Evolutionary conservation across 768 basidiomycete genomes (phyloP), one percentile per base, ranked within the genome.

Genomic region (Agrocybe chaxingu): DNA sequence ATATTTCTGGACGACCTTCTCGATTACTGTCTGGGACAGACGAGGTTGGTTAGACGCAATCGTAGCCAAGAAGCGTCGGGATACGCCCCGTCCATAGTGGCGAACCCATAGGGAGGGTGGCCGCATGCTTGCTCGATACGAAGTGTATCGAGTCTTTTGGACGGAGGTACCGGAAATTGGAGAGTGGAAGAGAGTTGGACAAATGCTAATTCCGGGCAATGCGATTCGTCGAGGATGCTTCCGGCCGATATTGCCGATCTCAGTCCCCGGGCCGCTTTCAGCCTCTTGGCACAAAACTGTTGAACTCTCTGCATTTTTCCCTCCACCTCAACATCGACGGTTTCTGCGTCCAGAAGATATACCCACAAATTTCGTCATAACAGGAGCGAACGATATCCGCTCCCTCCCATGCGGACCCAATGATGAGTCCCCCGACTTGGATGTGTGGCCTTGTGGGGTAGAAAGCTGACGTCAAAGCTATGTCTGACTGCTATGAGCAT

Each of bases 1-100:
- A 73, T 98, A 96, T 65, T 87, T 90, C 69, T 98, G 95, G 0
- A 99, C 95, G 55, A 99, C 88, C 74, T 99, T 98, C 70, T 99
- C 96, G 62, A 98, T 90, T 60, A 91, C 73, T 0, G 94, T 97
- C 68, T 98, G 97, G 5, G 90, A 85, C 9, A 73, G 54, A 36
- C 59, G 58, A 12, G 48, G 56, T 30, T 51, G 52, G 24, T 52
- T 53, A 19, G 38, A 52, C 32, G 62, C 51, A 19, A 61, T 41
- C 3, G 66, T 67, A 29, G 69, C 66, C 33, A 67, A 58, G 48
- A 57, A 54, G 39, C 67, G 59, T 8, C 55, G 58, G 8, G 59
- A 48, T 10, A 54, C 45, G 4, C 45, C 42, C 7, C 48, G 42
- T 13, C 53, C 55, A 42, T 44, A 56, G 33, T 56, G 58, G 48